These are phyloP conservation scores for Leishmania amazonensis DNA, from an alignment of 208 protist genomes.

Conservation along the genomic window DNA sequence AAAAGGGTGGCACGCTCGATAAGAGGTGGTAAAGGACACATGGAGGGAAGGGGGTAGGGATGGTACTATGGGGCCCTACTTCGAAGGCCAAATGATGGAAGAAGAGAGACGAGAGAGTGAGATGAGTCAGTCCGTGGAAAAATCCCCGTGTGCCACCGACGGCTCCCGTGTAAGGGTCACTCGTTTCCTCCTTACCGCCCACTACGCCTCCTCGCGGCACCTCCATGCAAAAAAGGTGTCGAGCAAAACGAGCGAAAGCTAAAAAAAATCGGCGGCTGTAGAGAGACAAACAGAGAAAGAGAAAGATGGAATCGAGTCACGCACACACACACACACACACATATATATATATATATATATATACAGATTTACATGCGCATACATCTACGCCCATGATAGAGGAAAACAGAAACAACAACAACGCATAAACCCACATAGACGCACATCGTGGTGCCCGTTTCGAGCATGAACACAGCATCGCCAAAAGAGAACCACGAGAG, in stretches of 20 bases:
- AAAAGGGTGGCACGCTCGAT: neutral
- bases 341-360: no score
- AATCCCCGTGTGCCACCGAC: neutral
- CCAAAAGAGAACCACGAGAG: neutral
- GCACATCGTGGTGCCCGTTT: no score
- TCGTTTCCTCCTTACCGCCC: neutral
- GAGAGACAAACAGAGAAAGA: neutral
- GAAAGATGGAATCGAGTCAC: neutral
- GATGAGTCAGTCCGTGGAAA: neutral
- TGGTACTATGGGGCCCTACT: neutral
- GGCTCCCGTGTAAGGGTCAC: neutral
- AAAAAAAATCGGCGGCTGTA: neutral
- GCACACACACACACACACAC: neutral
- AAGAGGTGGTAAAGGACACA: neutral
- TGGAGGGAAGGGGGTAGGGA: no score
- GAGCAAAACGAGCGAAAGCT: neutral
- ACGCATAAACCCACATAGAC: no score
- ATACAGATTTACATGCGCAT: no score
- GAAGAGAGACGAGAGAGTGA: no score
- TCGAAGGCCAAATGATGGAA: no score
- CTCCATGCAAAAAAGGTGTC: neutral
- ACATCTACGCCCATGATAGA: no score
- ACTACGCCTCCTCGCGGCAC: neutral
- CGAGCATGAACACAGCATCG: no score
- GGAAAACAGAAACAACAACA: no score